These are phyloP conservation scores for Leccinum aurantiacum DNA, from an alignment of 768 basidiomycete genomes.

Conservation along the genomic window DNA sequence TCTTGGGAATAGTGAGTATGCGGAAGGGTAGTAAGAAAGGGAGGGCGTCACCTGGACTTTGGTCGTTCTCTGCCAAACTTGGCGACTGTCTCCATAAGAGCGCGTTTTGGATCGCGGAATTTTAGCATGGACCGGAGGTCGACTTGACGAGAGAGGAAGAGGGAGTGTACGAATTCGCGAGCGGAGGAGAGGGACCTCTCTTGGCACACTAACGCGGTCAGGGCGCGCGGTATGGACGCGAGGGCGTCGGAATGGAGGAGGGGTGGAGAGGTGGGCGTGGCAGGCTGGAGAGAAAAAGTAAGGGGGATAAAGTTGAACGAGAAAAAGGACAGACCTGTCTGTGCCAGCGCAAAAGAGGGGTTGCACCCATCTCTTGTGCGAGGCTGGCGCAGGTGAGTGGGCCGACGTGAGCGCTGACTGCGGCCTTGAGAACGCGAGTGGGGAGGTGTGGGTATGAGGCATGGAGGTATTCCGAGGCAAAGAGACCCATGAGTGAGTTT, in stretches of 20 bases:
- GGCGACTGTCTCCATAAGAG: constrained; percentile 68
- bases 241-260: constrained; percentile 84
- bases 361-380: constrained; percentile 82
- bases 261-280: constrained; percentile 45
- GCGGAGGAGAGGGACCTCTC: constrained; percentile 82
- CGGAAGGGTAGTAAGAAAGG: background rate
- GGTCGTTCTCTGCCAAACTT: constrained; percentile 68
- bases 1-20: constrained; percentile 38
- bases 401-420: constrained; percentile 90
- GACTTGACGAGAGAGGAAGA: constrained; percentile 84
- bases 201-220: constrained; percentile 88
- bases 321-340: constrained; percentile 50
- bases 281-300: constrained; percentile 38
- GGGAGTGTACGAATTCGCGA: constrained; percentile 84
- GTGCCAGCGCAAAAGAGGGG: constrained; percentile 79
- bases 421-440: constrained; percentile 87
- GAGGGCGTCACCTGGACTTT: constrained; percentile 55
- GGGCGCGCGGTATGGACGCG: constrained; percentile 80
- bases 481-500: constrained; percentile 87
- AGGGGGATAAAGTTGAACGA: background rate
- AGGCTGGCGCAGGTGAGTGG: constrained; percentile 79
- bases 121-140: constrained; percentile 80
- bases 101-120: constrained; percentile 79
- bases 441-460: constrained; percentile 87
- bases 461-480: constrained; percentile 81